Base-by-base conservation (phyloP, 768 basidiomycete species). In the Sistotremastrum suecicum region DNA sequence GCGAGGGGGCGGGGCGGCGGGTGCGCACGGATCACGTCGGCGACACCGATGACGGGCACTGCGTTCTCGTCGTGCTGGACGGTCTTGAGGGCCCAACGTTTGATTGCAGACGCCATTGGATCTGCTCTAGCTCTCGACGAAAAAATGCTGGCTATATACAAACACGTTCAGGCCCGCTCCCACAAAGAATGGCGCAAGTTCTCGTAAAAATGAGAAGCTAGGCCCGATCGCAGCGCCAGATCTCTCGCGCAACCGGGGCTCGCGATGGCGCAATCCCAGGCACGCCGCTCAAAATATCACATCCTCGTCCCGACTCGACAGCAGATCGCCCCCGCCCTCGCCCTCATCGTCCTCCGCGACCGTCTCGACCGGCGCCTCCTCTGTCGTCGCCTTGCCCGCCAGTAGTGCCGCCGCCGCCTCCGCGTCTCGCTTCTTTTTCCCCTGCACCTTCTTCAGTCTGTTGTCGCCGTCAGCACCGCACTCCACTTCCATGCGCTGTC, bases 301-400 rank as follows among this genome's bases (percentile, higher is more conserved):
- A 65, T 97, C 92, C 45, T 76, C 77, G 58, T 97, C 92, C 60
- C 89, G 94, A 53, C 76, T 83, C 53, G 76, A 81, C 47, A 97
- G 66, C 54, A 97, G 67, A 62, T 94, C 74, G 39, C 65, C 66
- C 5, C 60, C 60, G 9, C 63, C 65, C 31, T 67, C 67, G 8
- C 62, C 59, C 20, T 43, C 51, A 11, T 50, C 55, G 5, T 52
- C 48, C 45, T 54, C 48, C 34, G 47, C 48, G 41, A 53, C 61
- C 5, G 61, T 63, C 8, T 55, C 52, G 7, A 77, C 80, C 5
- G 70, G 80, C 51, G 85, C 79, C 45, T 85, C 71, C 63, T 94
- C 94, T 75, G 94, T 97, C 74, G 94, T 97, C 28, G 86, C 88
- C 61, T 97, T 91, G 2, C 94, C 90, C 61, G 94, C 94, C 67